Conservation (phyloP, 441 rosid species). For the Syzygium syzygioides region DNA sequence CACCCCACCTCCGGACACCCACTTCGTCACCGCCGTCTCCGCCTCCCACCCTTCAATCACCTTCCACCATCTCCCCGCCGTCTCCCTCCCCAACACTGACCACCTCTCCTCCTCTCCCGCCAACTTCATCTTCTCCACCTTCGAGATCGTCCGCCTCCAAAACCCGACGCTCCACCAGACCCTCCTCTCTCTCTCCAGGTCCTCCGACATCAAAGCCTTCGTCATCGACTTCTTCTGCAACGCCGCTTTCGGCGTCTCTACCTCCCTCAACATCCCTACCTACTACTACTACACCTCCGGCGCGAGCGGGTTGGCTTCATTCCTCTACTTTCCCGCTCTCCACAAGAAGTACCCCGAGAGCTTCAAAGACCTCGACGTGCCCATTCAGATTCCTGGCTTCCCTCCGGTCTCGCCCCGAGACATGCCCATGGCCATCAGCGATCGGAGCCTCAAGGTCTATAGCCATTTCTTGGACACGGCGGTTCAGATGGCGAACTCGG, state of each 20-base stretch:
- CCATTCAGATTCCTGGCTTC: not conserved
- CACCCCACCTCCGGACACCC: constrained; percentile 15
- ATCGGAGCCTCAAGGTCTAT: not conserved
- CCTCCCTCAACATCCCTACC: not conserved
- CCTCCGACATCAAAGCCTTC: not conserved
- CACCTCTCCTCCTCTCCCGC: not conserved
- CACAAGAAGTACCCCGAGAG: not conserved
- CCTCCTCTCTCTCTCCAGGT: not conserved
- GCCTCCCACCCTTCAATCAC: constrained; percentile 3
- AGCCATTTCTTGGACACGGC: not conserved
- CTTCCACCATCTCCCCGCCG: not conserved
- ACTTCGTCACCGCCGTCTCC: constrained; percentile 17
- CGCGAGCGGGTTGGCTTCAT: not conserved
- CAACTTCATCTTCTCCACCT: not conserved
- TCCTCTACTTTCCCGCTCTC: not conserved
- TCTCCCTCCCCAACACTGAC: not conserved
- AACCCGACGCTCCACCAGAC: not conserved
- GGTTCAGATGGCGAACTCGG: not conserved
- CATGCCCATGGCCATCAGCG: not conserved
- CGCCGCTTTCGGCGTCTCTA: not conserved
- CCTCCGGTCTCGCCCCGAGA: not conserved
- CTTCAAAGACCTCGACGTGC: not conserved
- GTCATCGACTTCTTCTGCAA: not conserved
- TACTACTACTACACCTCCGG: not conserved
- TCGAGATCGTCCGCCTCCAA: not conserved